Evolutionary conservation across 2,329 filamentous ascomycete species (phyloP).

Genomic region (Alternaria angustiovoidea): DNA sequence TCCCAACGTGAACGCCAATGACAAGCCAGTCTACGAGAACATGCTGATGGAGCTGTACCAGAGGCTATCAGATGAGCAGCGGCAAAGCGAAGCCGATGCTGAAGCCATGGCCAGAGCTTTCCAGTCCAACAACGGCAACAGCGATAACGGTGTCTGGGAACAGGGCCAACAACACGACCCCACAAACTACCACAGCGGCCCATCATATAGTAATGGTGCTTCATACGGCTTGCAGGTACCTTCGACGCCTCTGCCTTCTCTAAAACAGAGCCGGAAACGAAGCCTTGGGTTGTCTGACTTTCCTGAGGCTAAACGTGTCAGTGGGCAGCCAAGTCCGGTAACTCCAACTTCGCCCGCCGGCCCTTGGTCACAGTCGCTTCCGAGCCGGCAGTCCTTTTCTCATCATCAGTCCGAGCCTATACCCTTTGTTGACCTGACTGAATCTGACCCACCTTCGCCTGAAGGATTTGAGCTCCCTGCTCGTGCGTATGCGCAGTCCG

Average conservation of each 20-base stretch:
- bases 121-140: neutral
- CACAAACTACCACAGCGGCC: neutral
- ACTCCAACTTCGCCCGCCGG: constrained; percentile 32
- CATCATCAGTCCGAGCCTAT: neutral
- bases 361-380: constrained; percentile 11
- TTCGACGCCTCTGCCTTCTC: constrained; percentile 5
- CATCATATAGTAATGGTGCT: neutral
- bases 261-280: constrained; percentile 34
- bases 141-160: neutral
- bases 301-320: constrained; percentile 38
- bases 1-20: neutral
- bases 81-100: neutral
- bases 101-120: neutral
- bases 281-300: constrained; percentile 26
- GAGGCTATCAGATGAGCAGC: neutral
- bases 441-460: constrained; percentile 30
- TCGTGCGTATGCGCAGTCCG: neutral
- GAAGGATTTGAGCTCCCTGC: neutral
- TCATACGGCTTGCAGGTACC: constrained; percentile 4
- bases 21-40: constrained; percentile 11
- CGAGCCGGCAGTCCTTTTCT: constrained; percentile 8
- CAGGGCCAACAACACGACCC: neutral
- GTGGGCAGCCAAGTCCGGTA: constrained; percentile 30
- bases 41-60: constrained; percentile 5
- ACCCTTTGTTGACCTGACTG: constrained; percentile 31